Conservation (phyloP, 306 rosid genomes). For the Lablab purpureus region DNA sequence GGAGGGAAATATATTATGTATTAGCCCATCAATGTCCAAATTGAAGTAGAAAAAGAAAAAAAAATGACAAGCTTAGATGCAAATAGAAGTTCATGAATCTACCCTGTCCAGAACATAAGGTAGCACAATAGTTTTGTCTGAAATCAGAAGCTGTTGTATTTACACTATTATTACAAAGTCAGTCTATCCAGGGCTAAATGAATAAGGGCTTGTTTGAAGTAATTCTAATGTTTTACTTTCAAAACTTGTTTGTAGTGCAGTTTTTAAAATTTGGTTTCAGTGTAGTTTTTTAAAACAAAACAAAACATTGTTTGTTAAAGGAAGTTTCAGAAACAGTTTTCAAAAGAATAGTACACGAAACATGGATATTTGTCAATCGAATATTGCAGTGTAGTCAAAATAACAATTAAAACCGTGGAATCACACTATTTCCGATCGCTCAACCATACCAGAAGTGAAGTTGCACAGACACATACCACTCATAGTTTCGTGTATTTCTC, state of each 20-base stretch:
- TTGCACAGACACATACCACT: too few species aligned
- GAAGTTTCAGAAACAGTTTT: neutral
- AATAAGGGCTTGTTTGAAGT: neutral
- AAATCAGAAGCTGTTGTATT: conserved; percentile 1
- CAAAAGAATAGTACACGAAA: neutral
- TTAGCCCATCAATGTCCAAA: neutral
- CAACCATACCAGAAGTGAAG: too few species aligned
- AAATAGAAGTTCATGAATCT: conserved; percentile 1
- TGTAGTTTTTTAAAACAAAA: neutral
- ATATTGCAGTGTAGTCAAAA: neutral
- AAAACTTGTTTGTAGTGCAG: neutral
- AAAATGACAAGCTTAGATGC: neutral
- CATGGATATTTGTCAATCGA: neutral
- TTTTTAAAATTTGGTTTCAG: neutral
- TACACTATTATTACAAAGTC: neutral
- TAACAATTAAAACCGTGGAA: too few species aligned
- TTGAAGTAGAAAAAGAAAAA: neutral
- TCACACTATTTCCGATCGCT: too few species aligned
- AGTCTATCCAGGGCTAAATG: neutral
- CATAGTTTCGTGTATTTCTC: too few species aligned
- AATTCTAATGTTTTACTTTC: neutral
- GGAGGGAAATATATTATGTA: neutral
- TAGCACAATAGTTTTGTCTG: neutral
- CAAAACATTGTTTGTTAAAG: neutral
- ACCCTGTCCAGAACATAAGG: conserved; percentile 8